phyloP scores from a whole-genome alignment of 2,329 filamentous ascomycete genomes.

The Trichoderma guizhouense region DNA sequence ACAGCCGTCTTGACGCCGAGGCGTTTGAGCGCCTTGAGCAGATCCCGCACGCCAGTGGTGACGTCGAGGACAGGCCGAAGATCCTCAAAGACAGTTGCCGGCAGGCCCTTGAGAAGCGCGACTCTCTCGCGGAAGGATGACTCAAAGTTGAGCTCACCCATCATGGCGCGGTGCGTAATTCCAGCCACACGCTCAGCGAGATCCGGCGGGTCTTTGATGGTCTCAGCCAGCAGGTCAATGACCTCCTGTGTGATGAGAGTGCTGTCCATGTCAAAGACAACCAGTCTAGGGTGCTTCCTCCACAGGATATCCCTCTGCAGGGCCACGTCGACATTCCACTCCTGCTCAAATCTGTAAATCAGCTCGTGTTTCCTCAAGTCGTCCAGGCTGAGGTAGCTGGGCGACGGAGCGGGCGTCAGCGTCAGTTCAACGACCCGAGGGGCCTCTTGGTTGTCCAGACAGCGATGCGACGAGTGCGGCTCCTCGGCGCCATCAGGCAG shows the following conservation, averaged over 20 bases:
- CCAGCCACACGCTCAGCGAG: constrained; percentile 78
- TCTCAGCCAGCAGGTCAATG: constrained; percentile 88
- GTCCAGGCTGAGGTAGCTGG: constrained; percentile 61
- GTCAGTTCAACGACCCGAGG: constrained; percentile 65
- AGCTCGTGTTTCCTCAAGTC: constrained; percentile 77
- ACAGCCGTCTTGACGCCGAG: constrained; percentile 87
- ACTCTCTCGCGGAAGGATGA: constrained; percentile 78
- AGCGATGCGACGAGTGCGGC: constrained; percentile 60
- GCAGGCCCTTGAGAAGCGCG: constrained; percentile 74
- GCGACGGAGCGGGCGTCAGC: constrained; percentile 57
- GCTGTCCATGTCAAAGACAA: constrained; percentile 98
- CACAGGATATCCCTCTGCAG: constrained; percentile 72
- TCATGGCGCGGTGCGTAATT: constrained; percentile 93
- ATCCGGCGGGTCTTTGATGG: constrained; percentile 64
- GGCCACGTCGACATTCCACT: constrained; percentile 84
- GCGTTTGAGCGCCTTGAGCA: constrained; percentile 70
- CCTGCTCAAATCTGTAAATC: constrained; percentile 78
- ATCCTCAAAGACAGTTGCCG: constrained; percentile 72
- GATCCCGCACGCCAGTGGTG: constrained; percentile 72
- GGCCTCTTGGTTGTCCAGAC: constrained; percentile 57
- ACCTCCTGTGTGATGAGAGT: constrained; percentile 97
- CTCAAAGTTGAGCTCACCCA: constrained; percentile 91
- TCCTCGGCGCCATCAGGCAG: constrained; percentile 49
- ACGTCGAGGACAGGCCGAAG: constrained; percentile 73
- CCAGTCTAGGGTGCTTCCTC: constrained; percentile 76